Conservation (phyloP, 1,139 yeast genomes). For the Torulaspora pretoriensis region DNA sequence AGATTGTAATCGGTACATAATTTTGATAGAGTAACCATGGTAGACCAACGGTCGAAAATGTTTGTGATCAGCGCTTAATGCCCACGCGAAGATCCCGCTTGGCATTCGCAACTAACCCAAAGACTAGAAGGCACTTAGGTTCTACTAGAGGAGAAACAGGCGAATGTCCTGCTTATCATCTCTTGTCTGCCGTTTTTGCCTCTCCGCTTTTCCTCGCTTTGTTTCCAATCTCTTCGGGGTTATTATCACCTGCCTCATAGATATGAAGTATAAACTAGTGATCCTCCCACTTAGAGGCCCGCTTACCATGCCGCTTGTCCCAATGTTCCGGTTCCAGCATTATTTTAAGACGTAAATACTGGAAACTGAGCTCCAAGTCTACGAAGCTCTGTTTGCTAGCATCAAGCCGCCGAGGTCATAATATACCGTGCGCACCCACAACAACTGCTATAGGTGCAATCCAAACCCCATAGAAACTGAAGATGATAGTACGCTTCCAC, state of each 20-base stretch:
- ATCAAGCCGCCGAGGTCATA: conserved; percentile 81
- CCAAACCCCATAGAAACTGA: too few relatives aligned
- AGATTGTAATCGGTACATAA: background rate
- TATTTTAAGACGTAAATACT: conserved; percentile 81
- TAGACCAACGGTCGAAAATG: background rate
- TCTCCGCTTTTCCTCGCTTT: conserved; percentile 63
- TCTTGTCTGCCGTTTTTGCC: conserved; percentile 13
- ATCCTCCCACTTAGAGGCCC: conserved; percentile 79
- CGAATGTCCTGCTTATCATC: background rate
- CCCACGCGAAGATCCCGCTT: background rate
- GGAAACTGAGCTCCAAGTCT: conserved; percentile 83
- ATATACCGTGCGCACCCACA: too few relatives aligned
- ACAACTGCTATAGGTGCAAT: too few relatives aligned
- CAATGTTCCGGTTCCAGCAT: conserved; percentile 90
- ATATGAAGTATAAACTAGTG: conserved; percentile 84
- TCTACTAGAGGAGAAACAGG: background rate
- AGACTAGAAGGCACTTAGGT: too few relatives aligned
- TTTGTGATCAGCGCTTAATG: background rate
- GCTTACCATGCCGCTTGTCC: conserved; percentile 79
- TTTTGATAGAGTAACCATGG: background rate
- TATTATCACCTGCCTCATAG: conserved; percentile 89
- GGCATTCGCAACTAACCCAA: background rate
- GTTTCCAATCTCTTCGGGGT: conserved; percentile 65
- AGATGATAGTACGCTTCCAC: too few relatives aligned
- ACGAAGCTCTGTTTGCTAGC: conserved; percentile 73